A percentile compares a stretch with the other conserved stretches of the same genome.
These are phyloP conservation scores for Nakaseomyces nivariensis DNA, from an alignment of 1,139 yeast species.

Conservation along the genomic window DNA sequence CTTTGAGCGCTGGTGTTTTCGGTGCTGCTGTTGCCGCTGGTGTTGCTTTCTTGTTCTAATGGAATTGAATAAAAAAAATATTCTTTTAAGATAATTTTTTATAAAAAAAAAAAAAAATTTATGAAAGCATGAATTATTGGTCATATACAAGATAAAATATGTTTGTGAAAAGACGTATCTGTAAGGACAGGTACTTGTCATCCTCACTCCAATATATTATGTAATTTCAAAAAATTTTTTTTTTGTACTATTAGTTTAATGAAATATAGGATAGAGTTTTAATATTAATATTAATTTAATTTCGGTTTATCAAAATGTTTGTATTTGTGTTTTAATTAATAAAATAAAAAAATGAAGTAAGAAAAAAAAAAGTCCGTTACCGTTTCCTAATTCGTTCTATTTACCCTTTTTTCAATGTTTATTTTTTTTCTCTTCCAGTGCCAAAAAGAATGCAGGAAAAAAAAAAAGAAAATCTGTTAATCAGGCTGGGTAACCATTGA, in stretches of 20 bases:
- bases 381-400: too few species aligned
- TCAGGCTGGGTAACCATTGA: too few species aligned
- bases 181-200: too few species aligned
- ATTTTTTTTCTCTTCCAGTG: too few species aligned
- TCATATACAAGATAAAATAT: too few species aligned
- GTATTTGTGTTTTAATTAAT: too few species aligned
- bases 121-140: background rate
- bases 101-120: background rate
- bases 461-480: too few species aligned
- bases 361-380: too few species aligned
- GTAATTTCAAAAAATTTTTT: background rate
- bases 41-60: constrained; percentile 57
- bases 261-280: background rate
- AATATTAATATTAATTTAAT: background rate
- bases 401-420: too few species aligned
- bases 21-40: constrained; percentile 73
- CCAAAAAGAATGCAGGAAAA: too few species aligned
- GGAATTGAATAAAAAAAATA: background rate
- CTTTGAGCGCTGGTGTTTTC: constrained; percentile 50
- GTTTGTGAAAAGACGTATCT: too few species aligned
- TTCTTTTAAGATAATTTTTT: background rate
- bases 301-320: background rate
- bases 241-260: constrained; percentile 3
- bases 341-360: too few species aligned
- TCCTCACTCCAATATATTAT: background rate